Conservation (phyloP, 139 green algal species). For the Chlamydomonas asymmetrica region DNA sequence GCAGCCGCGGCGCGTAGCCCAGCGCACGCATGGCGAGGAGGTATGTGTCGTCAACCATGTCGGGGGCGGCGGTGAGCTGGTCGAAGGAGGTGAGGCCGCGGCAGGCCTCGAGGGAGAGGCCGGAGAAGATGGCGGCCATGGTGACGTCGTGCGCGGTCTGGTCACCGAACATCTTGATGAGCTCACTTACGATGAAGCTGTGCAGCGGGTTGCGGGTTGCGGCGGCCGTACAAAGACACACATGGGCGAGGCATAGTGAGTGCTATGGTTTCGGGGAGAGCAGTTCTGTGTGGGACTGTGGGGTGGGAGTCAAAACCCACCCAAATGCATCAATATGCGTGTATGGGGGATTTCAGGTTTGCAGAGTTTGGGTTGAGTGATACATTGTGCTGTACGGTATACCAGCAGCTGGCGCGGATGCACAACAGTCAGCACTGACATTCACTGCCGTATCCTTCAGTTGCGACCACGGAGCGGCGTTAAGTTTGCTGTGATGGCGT, state of each 20-base stretch:
- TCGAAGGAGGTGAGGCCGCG: conserved; percentile 25
- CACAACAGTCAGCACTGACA: too few species aligned
- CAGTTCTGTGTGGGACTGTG: neutral
- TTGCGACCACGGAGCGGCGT: too few species aligned
- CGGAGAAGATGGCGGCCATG: conserved; percentile 57
- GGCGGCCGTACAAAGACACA: too few species aligned
- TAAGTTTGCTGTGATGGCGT: too few species aligned
- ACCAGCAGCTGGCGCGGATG: too few species aligned
- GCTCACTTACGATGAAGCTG: conserved; percentile 78
- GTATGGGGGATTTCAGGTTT: neutral
- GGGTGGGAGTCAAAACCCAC: neutral
- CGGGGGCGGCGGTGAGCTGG: conserved; percentile 52
- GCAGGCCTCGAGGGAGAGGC: conserved; percentile 52
- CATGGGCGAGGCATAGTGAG: too few species aligned
- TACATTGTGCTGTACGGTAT: too few species aligned
- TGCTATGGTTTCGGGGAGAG: neutral
- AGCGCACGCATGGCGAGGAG: conserved; percentile 68
- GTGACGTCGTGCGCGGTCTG: conserved; percentile 38
- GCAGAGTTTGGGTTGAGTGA: neutral
- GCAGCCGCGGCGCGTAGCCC: conserved; percentile 56
- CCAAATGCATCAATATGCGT: neutral
- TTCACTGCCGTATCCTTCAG: too few species aligned
- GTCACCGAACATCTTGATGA: conserved; percentile 78
- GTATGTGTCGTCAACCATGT: conserved; percentile 83
- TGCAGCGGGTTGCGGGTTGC: too few species aligned